Evolutionary conservation across 176 grass and related monocot species (phyloP).

Genomic region (Carex parvula): DNA sequence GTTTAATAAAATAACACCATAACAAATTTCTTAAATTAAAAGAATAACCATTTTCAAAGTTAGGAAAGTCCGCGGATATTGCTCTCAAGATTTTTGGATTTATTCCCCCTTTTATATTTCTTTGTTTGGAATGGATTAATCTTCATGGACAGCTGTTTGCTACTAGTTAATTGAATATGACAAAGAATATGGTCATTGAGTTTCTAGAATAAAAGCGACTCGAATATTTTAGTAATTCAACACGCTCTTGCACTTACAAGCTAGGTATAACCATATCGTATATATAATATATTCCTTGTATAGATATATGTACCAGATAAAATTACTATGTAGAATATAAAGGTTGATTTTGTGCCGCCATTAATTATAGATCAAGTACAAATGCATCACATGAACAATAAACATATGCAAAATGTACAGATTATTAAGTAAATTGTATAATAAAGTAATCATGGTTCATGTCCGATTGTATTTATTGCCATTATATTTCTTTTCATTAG

Average conservation of each 20-base stretch:
- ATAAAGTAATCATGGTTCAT: no score
- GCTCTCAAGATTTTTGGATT: not conserved
- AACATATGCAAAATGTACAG: no score
- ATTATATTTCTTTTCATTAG: no score
- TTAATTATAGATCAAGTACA: no score
- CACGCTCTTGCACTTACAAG: not conserved
- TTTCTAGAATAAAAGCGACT: constrained; percentile 20
- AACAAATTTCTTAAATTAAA: no score
- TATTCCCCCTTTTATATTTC: not conserved
- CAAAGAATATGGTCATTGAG: not conserved
- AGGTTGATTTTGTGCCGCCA: no score
- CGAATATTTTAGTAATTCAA: not conserved
- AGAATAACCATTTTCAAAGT: no score
- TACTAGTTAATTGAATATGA: constrained; percentile 5
- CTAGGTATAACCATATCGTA: not conserved
- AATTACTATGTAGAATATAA: no score
- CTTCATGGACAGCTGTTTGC: not conserved
- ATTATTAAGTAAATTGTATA: no score
- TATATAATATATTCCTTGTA: not conserved
- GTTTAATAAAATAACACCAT: no score
- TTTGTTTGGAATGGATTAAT: not conserved
- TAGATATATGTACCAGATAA: not conserved
- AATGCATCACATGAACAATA: no score
- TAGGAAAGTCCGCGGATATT: not conserved
- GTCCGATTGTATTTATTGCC: no score